Conservation (phyloP, 805 yeast genomes). For the Candida patagonica region DNA sequence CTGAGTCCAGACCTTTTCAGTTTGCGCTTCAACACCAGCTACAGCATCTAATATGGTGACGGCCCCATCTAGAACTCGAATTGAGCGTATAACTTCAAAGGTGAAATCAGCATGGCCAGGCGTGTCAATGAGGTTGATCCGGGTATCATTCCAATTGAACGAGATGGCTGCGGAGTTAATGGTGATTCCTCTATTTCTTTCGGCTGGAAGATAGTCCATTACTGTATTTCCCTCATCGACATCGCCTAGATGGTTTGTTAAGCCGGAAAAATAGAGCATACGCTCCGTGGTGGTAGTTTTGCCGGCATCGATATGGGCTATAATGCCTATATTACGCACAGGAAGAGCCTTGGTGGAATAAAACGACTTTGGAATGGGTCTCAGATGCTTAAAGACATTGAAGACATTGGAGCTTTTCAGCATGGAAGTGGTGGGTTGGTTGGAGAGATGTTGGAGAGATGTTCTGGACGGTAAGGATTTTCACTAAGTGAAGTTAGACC, state of each 20-base stretch:
- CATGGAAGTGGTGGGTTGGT: no score
- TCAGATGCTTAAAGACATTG: no score
- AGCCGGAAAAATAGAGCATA: conserved; percentile 83
- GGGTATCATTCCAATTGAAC: conserved; percentile 69
- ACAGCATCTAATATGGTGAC: conserved; percentile 90
- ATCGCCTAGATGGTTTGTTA: conserved; percentile 69
- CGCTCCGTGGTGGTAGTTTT: conserved; percentile 97
- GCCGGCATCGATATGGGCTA: conserved; percentile 99
- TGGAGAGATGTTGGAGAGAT: no score
- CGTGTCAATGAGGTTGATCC: conserved; percentile 85
- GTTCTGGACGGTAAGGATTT: no score
- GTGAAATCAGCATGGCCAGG: conserved; percentile 99
- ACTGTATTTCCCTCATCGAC: conserved; percentile 97
- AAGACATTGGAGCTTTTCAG: no score
- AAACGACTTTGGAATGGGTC: neutral
- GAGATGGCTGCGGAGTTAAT: conserved; percentile 95
- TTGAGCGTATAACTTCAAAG: conserved; percentile 83
- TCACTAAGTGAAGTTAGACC: no score
- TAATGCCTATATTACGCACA: conserved; percentile 85
- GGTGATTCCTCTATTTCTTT: conserved; percentile 87
- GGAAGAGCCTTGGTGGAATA: no score
- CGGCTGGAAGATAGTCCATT: conserved; percentile 85
- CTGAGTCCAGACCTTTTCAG: conserved; percentile 94
- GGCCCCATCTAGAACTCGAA: conserved; percentile 89
- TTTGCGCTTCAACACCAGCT: conserved; percentile 97